These are phyloP conservation scores for Lachnellula occidentalis DNA, from an alignment of 2,329 filamentous ascomycete genomes.

Conservation along the genomic window DNA sequence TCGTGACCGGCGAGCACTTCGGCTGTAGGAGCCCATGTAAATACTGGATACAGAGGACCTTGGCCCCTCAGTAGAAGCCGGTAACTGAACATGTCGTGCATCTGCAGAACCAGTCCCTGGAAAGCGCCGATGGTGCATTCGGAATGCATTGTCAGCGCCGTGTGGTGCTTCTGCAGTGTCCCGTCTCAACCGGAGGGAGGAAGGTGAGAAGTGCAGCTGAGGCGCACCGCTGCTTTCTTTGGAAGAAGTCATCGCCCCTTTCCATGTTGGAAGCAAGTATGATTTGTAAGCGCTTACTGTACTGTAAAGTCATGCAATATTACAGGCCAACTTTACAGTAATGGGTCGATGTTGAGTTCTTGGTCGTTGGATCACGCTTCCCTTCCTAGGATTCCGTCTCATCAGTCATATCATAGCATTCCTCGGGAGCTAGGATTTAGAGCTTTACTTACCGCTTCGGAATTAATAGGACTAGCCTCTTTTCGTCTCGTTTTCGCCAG, in stretches of 20 bases:
- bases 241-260: background rate
- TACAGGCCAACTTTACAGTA: background rate
- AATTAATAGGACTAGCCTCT: background rate
- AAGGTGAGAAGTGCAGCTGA: background rate
- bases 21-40: conserved; percentile 31
- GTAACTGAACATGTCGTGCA: conserved; percentile 25
- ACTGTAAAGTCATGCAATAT: background rate
- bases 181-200: background rate
- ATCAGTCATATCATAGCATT: background rate
- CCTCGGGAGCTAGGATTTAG: background rate
- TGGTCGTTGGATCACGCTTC: too few species aligned
- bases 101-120: conserved; percentile 6
- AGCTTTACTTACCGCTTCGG: background rate
- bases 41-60: conserved; percentile 26
- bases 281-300: background rate
- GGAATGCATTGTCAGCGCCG: background rate
- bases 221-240: background rate
- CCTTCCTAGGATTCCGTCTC: too few species aligned
- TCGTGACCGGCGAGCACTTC: conserved; percentile 24
- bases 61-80: conserved; percentile 16
- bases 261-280: background rate
- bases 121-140: conserved; percentile 17
- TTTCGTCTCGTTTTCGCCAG: background rate
- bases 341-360: too few species aligned
- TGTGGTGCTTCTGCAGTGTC: background rate